These are phyloP conservation scores for Phoma herbarum DNA, from an alignment of 2,329 filamentous ascomycete species.

Conservation along the genomic window DNA sequence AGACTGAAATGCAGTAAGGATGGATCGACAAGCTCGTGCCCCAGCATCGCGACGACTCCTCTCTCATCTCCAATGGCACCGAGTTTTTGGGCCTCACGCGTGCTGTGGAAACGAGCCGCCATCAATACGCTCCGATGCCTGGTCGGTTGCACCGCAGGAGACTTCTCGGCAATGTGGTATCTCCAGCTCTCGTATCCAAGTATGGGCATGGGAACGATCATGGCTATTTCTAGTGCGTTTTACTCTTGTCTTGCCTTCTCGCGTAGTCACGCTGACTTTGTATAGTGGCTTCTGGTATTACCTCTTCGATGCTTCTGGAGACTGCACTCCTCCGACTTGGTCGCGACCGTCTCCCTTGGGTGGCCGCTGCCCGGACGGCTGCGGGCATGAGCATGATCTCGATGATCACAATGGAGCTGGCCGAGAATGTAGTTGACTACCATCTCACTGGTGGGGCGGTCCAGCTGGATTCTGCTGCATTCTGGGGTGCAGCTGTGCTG, in stretches of 20 bases:
- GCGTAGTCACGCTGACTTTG: too few species aligned
- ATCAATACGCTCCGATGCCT: slow-evolving; percentile 66
- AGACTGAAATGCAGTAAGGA: too few species aligned
- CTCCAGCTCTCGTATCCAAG: slow-evolving; percentile 60
- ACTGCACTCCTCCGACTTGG: slow-evolving; percentile 61
- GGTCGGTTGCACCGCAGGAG: slow-evolving; percentile 64
- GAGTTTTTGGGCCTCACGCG: too few species aligned
- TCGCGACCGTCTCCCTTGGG: slow-evolving; percentile 59
- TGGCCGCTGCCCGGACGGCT: slow-evolving; percentile 59
- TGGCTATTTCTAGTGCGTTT: slow-evolving; percentile 59
- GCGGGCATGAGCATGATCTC: slow-evolving; percentile 68
- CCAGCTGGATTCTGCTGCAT: slow-evolving; percentile 56
- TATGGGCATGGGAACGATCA: slow-evolving; percentile 59
- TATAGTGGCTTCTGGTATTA: slow-evolving; percentile 62
- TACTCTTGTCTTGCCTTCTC: too few species aligned
- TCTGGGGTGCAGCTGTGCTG: slow-evolving; percentile 62
- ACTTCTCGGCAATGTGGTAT: slow-evolving; percentile 66
- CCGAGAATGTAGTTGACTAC: slow-evolving; percentile 65
- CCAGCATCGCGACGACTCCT: too few species aligned
- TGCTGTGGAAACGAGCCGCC: slow-evolving; percentile 60
- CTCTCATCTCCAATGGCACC: too few species aligned
- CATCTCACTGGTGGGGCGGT: slow-evolving; percentile 63
- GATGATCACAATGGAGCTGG: slow-evolving; percentile 67
- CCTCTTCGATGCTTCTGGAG: slow-evolving; percentile 63
- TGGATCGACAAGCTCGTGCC: too few species aligned